These are phyloP conservation scores for Lachnellula occidentalis DNA, from an alignment of 2,329 filamentous ascomycete species.

Conservation along the genomic window DNA sequence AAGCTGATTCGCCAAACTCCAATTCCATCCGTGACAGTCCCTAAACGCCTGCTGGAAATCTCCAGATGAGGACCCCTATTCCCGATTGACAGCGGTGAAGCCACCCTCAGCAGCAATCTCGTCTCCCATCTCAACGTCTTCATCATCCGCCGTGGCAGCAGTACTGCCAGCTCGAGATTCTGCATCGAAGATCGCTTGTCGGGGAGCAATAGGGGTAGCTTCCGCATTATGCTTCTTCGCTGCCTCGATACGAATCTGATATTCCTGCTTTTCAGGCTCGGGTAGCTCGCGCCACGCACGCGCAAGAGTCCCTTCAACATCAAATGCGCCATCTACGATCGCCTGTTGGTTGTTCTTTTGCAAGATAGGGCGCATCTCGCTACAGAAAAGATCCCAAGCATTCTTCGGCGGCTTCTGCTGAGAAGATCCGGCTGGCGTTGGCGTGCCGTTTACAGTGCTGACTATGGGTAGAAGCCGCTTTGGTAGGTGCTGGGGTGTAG, in stretches of 20 bases:
- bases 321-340: constrained; percentile 23
- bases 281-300: constrained; percentile 25
- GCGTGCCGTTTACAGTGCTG: constrained; percentile 32
- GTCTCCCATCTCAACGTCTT: constrained; percentile 32
- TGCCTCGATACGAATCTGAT: constrained; percentile 24
- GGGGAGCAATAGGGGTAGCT: constrained; percentile 19
- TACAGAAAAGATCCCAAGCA: constrained; percentile 28
- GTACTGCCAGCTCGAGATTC: constrained; percentile 11
- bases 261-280: constrained; percentile 17
- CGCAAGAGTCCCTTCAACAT: constrained; percentile 27
- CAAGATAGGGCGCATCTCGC: constrained; percentile 24
- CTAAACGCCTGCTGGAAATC: not conserved
- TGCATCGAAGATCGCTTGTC: constrained; percentile 14
- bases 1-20: not conserved
- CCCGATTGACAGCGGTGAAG: constrained; percentile 29
- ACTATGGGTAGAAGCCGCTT: constrained; percentile 16
- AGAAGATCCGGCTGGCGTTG: not conserved
- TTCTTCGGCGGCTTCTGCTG: constrained; percentile 16
- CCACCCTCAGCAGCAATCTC: constrained; percentile 26
- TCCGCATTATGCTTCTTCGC: constrained; percentile 25
- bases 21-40: not conserved
- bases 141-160: constrained; percentile 21
- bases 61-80: not conserved
- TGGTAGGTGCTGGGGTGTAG: constrained; percentile 26
- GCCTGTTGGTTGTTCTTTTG: constrained; percentile 19